A percentile compares a stretch with the other conserved stretches of the same genome.
Conservation (phyloP, 2,329 filamentous ascomycete species). For the Apiospora koreana region DNA sequence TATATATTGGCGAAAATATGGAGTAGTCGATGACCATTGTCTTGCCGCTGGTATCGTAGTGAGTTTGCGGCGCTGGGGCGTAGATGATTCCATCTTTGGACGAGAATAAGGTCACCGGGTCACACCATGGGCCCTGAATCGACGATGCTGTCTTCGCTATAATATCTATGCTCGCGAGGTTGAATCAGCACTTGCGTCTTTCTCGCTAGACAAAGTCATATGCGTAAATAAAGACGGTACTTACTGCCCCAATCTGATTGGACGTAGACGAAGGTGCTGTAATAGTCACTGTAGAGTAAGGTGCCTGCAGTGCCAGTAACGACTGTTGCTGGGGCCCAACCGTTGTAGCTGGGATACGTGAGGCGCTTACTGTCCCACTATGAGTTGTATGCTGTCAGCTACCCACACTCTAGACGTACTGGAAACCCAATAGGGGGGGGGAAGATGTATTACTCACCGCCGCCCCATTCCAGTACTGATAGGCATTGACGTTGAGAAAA, state of each 20-base stretch:
- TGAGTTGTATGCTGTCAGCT: neutral
- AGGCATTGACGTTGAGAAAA: neutral
- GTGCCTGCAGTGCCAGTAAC: neutral
- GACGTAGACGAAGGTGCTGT: neutral
- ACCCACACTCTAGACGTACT: neutral
- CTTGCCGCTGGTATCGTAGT: constrained; percentile 4
- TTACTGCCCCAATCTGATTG: neutral
- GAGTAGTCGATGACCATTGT: constrained; percentile 1
- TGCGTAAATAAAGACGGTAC: neutral
- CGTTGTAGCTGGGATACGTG: neutral
- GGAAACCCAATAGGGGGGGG: neutral
- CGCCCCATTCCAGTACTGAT: constrained; percentile 1
- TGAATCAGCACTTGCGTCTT: neutral
- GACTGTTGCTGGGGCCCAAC: neutral
- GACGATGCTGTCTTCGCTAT: neutral
- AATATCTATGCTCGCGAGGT: neutral
- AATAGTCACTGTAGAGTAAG: neutral
- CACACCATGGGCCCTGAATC: neutral
- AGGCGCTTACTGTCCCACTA: neutral
- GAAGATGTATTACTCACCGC: neutral
- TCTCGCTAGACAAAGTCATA: no score
- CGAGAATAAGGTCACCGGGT: neutral
- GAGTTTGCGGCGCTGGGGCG: neutral
- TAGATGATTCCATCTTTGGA: constrained; percentile 3
- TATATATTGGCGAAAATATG: neutral